Conservation (phyloP, 2,329 filamentous ascomycete genomes). For the Drechmeria coniospora region DNA sequence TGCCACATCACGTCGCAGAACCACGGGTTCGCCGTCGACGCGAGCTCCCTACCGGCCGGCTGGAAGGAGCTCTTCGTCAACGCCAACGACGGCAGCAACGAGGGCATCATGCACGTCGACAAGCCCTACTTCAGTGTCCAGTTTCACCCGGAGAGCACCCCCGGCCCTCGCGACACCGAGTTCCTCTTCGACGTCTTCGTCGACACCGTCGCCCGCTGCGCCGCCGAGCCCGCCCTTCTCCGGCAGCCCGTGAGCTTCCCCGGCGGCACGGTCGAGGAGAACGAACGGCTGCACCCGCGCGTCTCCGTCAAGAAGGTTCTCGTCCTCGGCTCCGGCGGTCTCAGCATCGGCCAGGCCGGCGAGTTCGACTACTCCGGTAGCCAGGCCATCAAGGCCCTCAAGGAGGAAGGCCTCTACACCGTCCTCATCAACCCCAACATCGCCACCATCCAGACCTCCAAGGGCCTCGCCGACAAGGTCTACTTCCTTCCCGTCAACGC, state of each 20-base stretch:
- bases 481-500: slow-evolving; percentile 96
- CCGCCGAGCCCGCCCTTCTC: slow-evolving; percentile 52
- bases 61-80: slow-evolving; percentile 97
- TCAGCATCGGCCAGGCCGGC: slow-evolving; percentile 94
- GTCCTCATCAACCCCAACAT: slow-evolving; percentile 99
- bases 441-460: slow-evolving; percentile 95
- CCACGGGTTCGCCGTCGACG: slow-evolving; percentile 88
- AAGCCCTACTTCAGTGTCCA: slow-evolving; percentile 98
- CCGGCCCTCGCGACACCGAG: slow-evolving; percentile 88
- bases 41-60: slow-evolving; percentile 54
- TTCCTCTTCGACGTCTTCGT: slow-evolving; percentile 97
- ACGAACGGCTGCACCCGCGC: slow-evolving; percentile 57
- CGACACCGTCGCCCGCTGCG: slow-evolving; percentile 58
- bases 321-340: slow-evolving; percentile 81
- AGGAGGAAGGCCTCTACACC: slow-evolving; percentile 96
- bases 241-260: slow-evolving; percentile 69
- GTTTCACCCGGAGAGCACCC: slow-evolving; percentile 95
- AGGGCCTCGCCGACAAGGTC: slow-evolving; percentile 93
- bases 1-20: slow-evolving; percentile 99
- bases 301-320: slow-evolving; percentile 89
- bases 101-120: slow-evolving; percentile 78
- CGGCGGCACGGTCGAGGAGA: slow-evolving; percentile 67
- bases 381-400: slow-evolving; percentile 95
- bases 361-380: slow-evolving; percentile 98
- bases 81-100: slow-evolving; percentile 94